Conservation (phyloP, 2,329 filamentous ascomycete species). For the Chaetomiaceae sp. region DNA sequence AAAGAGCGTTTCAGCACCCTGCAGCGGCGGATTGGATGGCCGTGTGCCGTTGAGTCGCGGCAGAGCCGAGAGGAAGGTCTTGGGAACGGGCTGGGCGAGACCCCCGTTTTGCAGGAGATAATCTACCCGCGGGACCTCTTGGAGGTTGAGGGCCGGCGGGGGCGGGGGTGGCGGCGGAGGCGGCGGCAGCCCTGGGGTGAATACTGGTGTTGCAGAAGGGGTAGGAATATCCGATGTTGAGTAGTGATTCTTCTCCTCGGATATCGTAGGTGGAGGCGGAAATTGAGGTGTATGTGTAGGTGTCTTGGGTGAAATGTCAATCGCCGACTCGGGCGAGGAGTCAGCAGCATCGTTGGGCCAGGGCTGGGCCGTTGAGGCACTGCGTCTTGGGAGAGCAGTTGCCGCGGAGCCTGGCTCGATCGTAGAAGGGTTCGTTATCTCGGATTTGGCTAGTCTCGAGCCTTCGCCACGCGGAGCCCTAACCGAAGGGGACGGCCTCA, state of each 20-base stretch:
- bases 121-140: conserved; percentile 77
- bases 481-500: conserved; percentile 17
- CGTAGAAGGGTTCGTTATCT: conserved; percentile 23
- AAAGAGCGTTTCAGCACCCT: conserved; percentile 70
- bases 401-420: conserved; percentile 20
- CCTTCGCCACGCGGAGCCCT: conserved; percentile 8
- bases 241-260: conserved; percentile 36
- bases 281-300: conserved; percentile 53
- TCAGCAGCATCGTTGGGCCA: conserved; percentile 40
- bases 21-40: conserved; percentile 59
- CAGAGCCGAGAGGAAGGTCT: conserved; percentile 63
- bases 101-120: conserved; percentile 90
- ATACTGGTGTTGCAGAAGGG: conserved; percentile 38
- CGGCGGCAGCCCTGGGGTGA: conserved; percentile 34
- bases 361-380: conserved; percentile 24
- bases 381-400: conserved; percentile 19
- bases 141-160: conserved; percentile 65
- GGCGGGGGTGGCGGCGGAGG: conserved; percentile 57
- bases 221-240: conserved; percentile 37
- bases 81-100: conserved; percentile 64
- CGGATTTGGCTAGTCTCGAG: conserved; percentile 13
- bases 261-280: conserved; percentile 40
- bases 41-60: conserved; percentile 53
- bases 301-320: conserved; percentile 56
- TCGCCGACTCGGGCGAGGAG: conserved; percentile 46